Conservation (phyloP, 1,284 basidiomycete genomes). For the Microbotryum lychnidis-dioicae region DNA sequence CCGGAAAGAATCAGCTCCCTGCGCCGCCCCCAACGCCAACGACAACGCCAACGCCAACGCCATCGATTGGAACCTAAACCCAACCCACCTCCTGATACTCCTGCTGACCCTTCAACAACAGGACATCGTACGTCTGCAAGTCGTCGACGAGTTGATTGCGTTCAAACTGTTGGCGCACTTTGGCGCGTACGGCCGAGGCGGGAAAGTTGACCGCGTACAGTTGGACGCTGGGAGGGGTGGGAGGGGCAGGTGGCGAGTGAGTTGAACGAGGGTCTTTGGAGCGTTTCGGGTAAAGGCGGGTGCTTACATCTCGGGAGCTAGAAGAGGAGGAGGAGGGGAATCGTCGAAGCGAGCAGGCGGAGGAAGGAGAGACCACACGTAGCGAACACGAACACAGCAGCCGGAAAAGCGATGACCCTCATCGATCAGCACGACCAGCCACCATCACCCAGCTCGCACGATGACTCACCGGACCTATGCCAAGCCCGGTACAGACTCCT, state of each 20-base stretch:
- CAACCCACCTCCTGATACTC: conserved; percentile 67
- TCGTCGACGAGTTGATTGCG: conserved; percentile 75
- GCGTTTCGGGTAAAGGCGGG: neutral
- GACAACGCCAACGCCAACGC: too few species aligned
- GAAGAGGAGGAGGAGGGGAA: neutral
- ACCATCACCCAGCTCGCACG: neutral
- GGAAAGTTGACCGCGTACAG: conserved; percentile 79
- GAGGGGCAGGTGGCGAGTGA: neutral
- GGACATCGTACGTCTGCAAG: conserved; percentile 72
- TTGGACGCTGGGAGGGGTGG: conserved; percentile 79
- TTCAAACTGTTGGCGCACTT: conserved; percentile 82
- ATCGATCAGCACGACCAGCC: neutral
- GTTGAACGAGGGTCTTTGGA: neutral
- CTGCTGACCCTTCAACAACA: conserved; percentile 75
- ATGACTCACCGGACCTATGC: conserved; percentile 60
- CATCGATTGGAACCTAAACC: neutral
- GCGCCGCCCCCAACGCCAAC: too few species aligned
- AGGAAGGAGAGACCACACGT: neutral
- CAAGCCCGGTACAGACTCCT: conserved; percentile 82
- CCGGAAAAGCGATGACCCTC: neutral
- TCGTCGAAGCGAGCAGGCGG: neutral
- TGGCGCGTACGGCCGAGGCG: conserved; percentile 69
- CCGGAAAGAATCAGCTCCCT: neutral
- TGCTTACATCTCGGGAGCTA: neutral
- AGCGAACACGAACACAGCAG: conserved; percentile 4